Evolutionary conservation across 2,329 filamentous ascomycete genomes (phyloP).

Genomic region (Pseudomassariella vexata): DNA sequence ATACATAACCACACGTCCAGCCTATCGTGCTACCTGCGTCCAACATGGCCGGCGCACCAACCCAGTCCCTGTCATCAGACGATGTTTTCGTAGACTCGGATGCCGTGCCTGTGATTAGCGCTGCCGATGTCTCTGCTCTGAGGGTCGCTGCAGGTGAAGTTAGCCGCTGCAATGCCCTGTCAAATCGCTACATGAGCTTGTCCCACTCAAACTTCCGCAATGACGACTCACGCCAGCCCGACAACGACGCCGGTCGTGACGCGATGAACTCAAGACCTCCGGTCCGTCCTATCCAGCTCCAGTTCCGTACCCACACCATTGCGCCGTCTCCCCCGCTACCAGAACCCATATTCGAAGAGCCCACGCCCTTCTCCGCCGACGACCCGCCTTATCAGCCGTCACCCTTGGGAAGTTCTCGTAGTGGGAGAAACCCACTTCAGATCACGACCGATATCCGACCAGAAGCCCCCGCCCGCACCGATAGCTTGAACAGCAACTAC

Average conservation of each 20-base stretch:
- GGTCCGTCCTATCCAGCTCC: slow-evolving; percentile 18
- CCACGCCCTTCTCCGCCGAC: slow-evolving; percentile 8
- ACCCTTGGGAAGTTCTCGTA: slow-evolving; percentile 7
- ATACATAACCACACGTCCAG: not conserved
- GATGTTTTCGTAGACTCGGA: slow-evolving; percentile 16
- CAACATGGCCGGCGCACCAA: slow-evolving; percentile 19
- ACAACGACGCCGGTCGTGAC: slow-evolving; percentile 7
- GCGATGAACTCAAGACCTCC: slow-evolving; percentile 13
- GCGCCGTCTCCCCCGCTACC: slow-evolving; percentile 28
- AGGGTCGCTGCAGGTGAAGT: slow-evolving; percentile 16
- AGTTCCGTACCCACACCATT: slow-evolving; percentile 32
- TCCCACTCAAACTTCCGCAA: slow-evolving; percentile 10
- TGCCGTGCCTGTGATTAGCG: slow-evolving; percentile 9
- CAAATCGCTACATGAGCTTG: slow-evolving; percentile 16
- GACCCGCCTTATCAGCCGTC: slow-evolving; percentile 14
- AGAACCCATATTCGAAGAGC: slow-evolving; percentile 13
- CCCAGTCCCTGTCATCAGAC: slow-evolving; percentile 17
- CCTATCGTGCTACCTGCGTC: not conserved
- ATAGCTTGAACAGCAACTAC: slow-evolving; percentile 30
- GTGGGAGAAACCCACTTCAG: slow-evolving; percentile 22
- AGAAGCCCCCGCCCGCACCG: slow-evolving; percentile 19
- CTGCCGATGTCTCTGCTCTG: slow-evolving; percentile 12
- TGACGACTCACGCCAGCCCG: slow-evolving; percentile 8
- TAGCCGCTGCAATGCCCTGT: slow-evolving; percentile 19
- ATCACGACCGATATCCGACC: slow-evolving; percentile 31